These are phyloP conservation scores for Colletotrichum tabaci DNA, from an alignment of 2,329 filamentous ascomycete species.

Conservation along the genomic window DNA sequence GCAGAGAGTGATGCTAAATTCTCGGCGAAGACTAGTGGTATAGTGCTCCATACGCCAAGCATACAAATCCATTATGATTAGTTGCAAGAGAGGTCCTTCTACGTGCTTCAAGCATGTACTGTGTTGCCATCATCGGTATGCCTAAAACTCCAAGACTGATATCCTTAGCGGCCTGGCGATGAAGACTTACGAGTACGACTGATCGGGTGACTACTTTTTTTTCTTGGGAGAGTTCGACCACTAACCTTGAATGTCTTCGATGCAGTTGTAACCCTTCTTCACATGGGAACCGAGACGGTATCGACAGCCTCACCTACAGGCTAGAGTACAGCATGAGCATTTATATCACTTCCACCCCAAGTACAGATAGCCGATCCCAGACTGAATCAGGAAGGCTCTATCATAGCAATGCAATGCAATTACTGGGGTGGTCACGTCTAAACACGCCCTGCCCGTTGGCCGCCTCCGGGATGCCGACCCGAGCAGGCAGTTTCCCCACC, in stretches of 20 bases:
- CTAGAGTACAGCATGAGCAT: not conserved
- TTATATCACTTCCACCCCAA: not conserved
- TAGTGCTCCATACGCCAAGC: too few species aligned
- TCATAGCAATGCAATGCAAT: not conserved
- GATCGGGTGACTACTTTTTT: accelerated
- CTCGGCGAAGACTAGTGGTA: not conserved
- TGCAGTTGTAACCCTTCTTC: not conserved
- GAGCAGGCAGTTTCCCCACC: conserved; percentile 17
- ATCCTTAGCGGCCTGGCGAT: accelerated
- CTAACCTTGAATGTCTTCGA: too few species aligned
- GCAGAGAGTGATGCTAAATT: not conserved
- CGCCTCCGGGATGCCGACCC: not conserved
- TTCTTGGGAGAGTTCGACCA: not conserved
- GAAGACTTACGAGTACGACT: accelerated
- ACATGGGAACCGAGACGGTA: not conserved
- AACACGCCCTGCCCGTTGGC: not conserved
- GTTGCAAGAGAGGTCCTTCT: not conserved
- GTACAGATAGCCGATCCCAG: not conserved
- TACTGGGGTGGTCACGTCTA: not conserved
- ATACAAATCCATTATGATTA: not conserved
- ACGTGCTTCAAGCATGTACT: not conserved
- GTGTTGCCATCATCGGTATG: not conserved
- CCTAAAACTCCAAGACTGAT: not conserved
- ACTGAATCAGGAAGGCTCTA: not conserved
- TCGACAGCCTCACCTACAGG: not conserved